A percentile compares a stretch with the other conserved stretches of the same genome.
phyloP scores from a whole-genome alignment of 768 basidiomycete genomes.

The Rhodotorula toruloides region DNA sequence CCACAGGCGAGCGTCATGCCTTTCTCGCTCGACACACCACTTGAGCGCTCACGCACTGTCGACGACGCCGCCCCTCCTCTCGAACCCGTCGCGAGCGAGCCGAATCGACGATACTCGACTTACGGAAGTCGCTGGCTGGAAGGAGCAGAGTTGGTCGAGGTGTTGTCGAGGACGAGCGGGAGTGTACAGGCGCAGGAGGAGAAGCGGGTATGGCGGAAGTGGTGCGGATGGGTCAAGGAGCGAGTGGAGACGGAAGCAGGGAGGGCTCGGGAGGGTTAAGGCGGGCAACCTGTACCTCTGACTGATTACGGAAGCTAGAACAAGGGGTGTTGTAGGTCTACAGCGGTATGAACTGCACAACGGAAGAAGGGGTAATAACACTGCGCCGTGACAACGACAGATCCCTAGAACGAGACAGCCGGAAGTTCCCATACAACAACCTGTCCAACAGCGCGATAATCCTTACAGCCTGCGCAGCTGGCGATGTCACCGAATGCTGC shows the following conservation, averaged over 20 bases:
- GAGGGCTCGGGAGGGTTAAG: neutral
- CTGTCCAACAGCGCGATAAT: too few relatives aligned
- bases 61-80: neutral
- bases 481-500: neutral
- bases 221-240: conserved; percentile 11
- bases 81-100: neutral
- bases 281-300: neutral
- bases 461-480: too few relatives aligned
- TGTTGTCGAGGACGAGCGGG: neutral
- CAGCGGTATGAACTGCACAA: too few relatives aligned
- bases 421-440: too few relatives aligned
- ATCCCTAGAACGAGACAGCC: too few relatives aligned
- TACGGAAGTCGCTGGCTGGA: neutral
- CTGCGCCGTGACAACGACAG: too few relatives aligned
- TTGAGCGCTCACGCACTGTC: too few relatives aligned
- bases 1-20: too few relatives aligned
- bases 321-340: too few relatives aligned
- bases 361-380: too few relatives aligned
- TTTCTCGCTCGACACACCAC: too few relatives aligned
- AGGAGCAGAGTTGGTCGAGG: neutral
- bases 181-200: neutral
- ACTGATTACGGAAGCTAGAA: too few relatives aligned
- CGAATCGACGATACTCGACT: neutral
- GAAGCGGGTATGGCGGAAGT: conserved; percentile 9
- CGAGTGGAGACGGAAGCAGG: neutral